Evolutionary conservation across 257 asterid genomes (phyloP).

Genomic region (Rauvolfia tetraphylla): DNA sequence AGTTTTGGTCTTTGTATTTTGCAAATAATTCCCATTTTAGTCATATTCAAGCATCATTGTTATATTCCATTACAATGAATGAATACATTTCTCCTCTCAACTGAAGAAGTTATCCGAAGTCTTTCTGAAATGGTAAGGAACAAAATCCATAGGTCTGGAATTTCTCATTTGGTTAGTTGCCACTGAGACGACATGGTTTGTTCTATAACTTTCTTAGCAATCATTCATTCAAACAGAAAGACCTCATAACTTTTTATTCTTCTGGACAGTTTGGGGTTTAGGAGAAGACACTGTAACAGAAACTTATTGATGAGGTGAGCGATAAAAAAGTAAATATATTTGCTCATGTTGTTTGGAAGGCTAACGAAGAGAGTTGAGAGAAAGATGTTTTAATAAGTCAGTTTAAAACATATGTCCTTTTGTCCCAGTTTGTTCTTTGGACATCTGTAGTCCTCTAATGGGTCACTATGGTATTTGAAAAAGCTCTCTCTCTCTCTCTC

Average conservation of each 20-base stretch:
- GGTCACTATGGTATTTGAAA: not conserved
- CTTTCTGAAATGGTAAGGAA: not conserved
- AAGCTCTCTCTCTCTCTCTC: too few relatives aligned
- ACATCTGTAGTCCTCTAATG: not conserved
- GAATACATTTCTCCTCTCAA: not conserved
- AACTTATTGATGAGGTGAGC: too few relatives aligned
- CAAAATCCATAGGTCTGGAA: not conserved
- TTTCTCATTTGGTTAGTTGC: not conserved
- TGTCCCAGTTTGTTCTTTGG: not conserved
- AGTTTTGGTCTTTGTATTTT: not conserved
- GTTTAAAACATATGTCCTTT: not conserved
- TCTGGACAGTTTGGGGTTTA: not conserved
- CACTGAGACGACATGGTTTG: not conserved
- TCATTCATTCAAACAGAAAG: not conserved
- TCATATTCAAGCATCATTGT: not conserved
- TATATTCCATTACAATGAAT: not conserved
- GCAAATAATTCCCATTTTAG: not conserved
- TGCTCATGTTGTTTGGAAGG: too few relatives aligned
- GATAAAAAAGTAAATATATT: too few relatives aligned
- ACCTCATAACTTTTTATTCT: not conserved
- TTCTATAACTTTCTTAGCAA: not conserved
- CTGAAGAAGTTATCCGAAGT: conserved; percentile 1
- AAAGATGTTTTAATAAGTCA: too few relatives aligned
- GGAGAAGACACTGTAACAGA: too few relatives aligned
- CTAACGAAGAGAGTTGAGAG: too few relatives aligned